These are phyloP conservation scores for Sclerotinia glacialis DNA, from an alignment of 2,329 filamentous ascomycete genomes.

Conservation along the genomic window DNA sequence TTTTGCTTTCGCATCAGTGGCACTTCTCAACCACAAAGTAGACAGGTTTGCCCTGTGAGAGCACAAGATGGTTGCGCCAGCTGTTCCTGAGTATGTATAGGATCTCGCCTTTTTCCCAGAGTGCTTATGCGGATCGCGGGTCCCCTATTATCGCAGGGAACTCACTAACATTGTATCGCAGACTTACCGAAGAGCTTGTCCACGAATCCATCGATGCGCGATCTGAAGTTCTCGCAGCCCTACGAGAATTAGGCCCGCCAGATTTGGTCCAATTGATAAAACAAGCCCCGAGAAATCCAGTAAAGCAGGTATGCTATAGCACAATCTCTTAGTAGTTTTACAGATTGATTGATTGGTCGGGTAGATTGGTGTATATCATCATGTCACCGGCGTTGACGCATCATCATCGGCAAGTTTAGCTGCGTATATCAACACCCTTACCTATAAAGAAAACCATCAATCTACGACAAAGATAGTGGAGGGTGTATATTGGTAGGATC, in stretches of 20 bases:
- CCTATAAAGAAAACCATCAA: conserved; percentile 81
- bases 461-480: conserved; percentile 80
- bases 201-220: conserved; percentile 90
- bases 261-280: conserved; percentile 95
- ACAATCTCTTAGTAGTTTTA: not conserved
- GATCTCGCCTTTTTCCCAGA: not conserved
- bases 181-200: conserved; percentile 89
- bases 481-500: conserved; percentile 81
- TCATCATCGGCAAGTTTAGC: conserved; percentile 96
- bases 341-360: conserved; percentile 24
- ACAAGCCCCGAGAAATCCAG: conserved; percentile 56
- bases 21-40: conserved; percentile 4
- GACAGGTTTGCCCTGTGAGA: conserved; percentile 9
- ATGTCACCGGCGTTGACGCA: conserved; percentile 95
- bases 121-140: not conserved
- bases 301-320: conserved; percentile 51
- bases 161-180: conserved; percentile 43
- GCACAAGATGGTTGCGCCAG: conserved; percentile 51
- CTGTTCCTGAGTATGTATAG: conserved; percentile 68
- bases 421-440: conserved; percentile 97
- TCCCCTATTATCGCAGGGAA: not conserved
- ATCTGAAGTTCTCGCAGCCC: conserved; percentile 78
- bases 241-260: conserved; percentile 92
- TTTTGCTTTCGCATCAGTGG: not conserved
- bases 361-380: conserved; percentile 90